phyloP scores from a whole-genome alignment of 441 rosid species.

The Pelargonium exstipulatum region DNA sequence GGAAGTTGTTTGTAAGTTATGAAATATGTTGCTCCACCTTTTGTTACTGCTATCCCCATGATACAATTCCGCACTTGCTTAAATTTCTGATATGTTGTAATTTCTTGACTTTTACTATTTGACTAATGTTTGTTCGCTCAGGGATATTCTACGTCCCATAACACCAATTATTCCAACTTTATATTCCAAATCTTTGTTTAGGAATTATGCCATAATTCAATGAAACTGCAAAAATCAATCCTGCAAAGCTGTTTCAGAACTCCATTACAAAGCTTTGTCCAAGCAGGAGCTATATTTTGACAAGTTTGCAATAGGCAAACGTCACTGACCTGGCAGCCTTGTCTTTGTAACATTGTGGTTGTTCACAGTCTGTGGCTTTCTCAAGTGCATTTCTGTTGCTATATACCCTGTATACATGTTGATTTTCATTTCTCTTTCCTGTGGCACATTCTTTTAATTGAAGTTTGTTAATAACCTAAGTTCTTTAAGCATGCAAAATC shows the following conservation, averaged over 20 bases:
- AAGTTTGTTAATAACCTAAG: not conserved
- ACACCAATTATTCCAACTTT: too few relatives aligned
- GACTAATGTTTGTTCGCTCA: too few relatives aligned
- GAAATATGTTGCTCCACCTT: not conserved
- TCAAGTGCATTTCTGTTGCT: too few relatives aligned
- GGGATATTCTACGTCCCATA: too few relatives aligned
- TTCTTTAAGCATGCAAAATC: conserved; percentile 12
- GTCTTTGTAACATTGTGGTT: too few relatives aligned
- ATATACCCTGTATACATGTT: conserved; percentile 4
- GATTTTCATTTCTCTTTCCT: not conserved
- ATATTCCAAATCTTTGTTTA: too few relatives aligned
- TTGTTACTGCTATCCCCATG: not conserved
- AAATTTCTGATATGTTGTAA: too few relatives aligned
- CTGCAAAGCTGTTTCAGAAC: not conserved
- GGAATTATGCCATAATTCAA: not conserved
- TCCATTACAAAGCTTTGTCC: not conserved
- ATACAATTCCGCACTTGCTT: too few relatives aligned
- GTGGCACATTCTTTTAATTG: conserved; percentile 9
- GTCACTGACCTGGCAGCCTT: too few relatives aligned
- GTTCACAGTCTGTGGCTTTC: too few relatives aligned
- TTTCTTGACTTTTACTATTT: too few relatives aligned
- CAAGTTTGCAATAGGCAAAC: too few relatives aligned
- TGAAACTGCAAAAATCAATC: not conserved
- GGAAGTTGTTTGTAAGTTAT: not conserved
- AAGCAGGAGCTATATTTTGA: not conserved